phyloP scores from a whole-genome alignment of 2,329 filamentous ascomycete species.

The Cladosporium oxysporum region DNA sequence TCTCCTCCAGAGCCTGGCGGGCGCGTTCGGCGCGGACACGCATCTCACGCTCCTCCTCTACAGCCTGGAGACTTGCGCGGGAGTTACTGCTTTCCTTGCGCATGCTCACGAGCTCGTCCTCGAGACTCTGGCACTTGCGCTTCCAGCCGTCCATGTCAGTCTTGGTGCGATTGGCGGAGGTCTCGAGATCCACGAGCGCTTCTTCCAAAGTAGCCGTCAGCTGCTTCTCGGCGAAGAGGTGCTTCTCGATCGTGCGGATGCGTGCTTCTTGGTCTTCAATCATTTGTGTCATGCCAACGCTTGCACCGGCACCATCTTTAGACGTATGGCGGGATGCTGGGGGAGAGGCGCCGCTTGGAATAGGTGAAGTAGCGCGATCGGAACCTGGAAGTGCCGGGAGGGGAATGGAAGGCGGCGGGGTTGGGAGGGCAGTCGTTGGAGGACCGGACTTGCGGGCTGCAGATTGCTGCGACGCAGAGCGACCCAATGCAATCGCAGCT shows the following conservation, averaged over 20 bases:
- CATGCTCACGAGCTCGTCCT: slow-evolving; percentile 67
- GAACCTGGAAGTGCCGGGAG: slow-evolving; percentile 80
- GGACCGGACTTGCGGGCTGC: slow-evolving; percentile 76
- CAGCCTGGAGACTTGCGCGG: slow-evolving; percentile 74
- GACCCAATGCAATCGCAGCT: slow-evolving; percentile 46
- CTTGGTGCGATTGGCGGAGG: slow-evolving; percentile 88
- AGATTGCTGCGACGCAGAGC: slow-evolving; percentile 62
- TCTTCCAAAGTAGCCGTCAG: slow-evolving; percentile 94
- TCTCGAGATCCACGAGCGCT: slow-evolving; percentile 89
- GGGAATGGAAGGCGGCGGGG: slow-evolving; percentile 93
- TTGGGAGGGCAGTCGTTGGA: slow-evolving; percentile 81
- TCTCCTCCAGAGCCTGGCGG: slow-evolving; percentile 83
- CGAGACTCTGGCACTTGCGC: slow-evolving; percentile 76
- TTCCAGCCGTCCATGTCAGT: slow-evolving; percentile 87
- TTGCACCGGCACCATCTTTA: slow-evolving; percentile 54
- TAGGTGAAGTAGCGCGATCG: slow-evolving; percentile 66
- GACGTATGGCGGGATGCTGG: slow-evolving; percentile 71
- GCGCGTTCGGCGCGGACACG: slow-evolving; percentile 87
- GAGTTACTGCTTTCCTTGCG: slow-evolving; percentile 59
- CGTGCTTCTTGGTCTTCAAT: slow-evolving; percentile 94
- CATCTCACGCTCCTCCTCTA: slow-evolving; percentile 95
- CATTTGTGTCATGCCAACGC: slow-evolving; percentile 69
- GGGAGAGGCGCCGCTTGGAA: slow-evolving; percentile 52
- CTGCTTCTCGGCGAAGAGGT: slow-evolving; percentile 92
- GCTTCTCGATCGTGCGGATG: slow-evolving; percentile 94